Base-by-base conservation (phyloP, 1,139 yeast species). In the Yamadazyma conglobata region DNA sequence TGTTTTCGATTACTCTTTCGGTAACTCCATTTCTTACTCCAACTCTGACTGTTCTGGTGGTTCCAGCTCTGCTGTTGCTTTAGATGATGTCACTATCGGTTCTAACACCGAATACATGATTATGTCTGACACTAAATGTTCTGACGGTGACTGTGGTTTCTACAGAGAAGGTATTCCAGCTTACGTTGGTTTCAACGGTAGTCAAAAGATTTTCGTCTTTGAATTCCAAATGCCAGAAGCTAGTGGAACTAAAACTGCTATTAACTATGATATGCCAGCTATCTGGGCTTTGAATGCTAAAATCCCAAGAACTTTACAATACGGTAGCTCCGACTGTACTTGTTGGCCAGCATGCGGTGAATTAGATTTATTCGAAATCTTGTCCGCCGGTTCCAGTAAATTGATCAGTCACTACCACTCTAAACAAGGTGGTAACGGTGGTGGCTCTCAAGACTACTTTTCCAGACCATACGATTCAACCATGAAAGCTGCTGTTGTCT, bases 401-500 rank as follows among this genome's bases (percentile, higher is more conserved):
- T 68, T 89, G 58, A 82, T 85, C 50, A 67, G 86, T 40, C 95
- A 89, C 55, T 64, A 91, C 50, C 98, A 91, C 66, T 77, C 76
- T 52, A 87, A 86, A 51, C 96, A 88, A 71, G 94, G 93, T 40
- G 77, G 35, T 32, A 46, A 43, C 32, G 82, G 81, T 55, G 94
- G 94, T 58, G 96, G 95, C 53, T 71, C 95, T 39, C 70, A 79
- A 47, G 94, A 88, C 63, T 88, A 79, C 73, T 86, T 91, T 56
- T 53, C 60, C 15, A 85, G 98, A 73, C 97, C 97, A 51, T 73
- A 82, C 29, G 54, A 66, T 40, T 73, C 78, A 13, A 69, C 94
- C 31, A 67, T 89, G 71, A 87, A 84, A 68, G 96, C 94, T 48
- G 97, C 96, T 43, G 96, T 77, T 41, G 66, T 89, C 47, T 89